Evolutionary conservation across 1,284 basidiomycete species (phyloP).

Genomic region (Malassezia pachydermatis): DNA sequence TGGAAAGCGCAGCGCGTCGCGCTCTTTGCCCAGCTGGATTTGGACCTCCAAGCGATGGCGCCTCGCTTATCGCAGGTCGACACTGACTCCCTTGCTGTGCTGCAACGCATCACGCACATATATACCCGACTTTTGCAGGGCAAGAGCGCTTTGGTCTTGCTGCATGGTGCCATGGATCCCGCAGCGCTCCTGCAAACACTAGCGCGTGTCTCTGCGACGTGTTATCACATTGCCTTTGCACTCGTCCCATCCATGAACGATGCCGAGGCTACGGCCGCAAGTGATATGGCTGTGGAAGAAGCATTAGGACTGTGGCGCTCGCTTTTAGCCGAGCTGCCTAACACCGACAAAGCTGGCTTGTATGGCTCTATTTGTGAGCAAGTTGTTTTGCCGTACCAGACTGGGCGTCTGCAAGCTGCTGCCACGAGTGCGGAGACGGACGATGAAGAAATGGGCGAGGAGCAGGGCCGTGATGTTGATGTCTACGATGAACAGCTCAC

Average conservation of each 20-base stretch:
- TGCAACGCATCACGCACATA: conserved; percentile 10
- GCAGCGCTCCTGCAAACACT: not conserved
- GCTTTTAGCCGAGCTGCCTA: not conserved
- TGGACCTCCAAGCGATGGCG: not conserved
- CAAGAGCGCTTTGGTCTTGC: conserved; percentile 1
- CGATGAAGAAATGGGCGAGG: conserved; percentile 24
- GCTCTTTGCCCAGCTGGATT: not conserved
- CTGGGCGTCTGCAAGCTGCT: conserved; percentile 28
- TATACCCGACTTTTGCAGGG: conserved; percentile 1
- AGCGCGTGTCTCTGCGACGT: conserved; percentile 1
- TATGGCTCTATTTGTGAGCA: conserved; percentile 26
- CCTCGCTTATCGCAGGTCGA: not conserved
- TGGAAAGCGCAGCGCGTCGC: conserved; percentile 10
- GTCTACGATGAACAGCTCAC: conserved; percentile 36
- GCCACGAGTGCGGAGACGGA: conserved; percentile 9
- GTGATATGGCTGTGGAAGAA: conserved; percentile 9
- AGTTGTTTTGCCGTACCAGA: conserved; percentile 32
- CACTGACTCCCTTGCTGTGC: not conserved
- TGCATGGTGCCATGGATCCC: not conserved
- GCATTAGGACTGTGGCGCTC: conserved; percentile 9
- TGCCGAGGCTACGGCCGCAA: conserved; percentile 6
- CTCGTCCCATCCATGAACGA: conserved; percentile 23
- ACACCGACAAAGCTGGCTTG: conserved; percentile 16
- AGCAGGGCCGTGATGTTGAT: conserved; percentile 28
- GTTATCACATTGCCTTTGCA: conserved; percentile 8